These are phyloP conservation scores for Cryomyces minteri DNA, from an alignment of 495 filamentous ascomycete species.

Conservation along the genomic window DNA sequence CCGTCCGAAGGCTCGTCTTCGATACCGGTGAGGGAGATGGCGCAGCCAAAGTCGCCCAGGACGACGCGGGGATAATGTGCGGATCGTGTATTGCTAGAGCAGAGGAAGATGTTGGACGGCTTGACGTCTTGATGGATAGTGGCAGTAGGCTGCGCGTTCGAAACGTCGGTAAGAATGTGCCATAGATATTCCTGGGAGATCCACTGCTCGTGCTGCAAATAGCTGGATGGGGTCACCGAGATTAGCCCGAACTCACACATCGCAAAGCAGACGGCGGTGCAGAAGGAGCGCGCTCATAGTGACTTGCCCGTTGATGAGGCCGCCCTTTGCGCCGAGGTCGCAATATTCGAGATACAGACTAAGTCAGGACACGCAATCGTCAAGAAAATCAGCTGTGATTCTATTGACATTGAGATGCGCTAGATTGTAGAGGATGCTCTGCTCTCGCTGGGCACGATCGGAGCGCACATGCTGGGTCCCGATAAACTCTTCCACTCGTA, in stretches of 20 bases:
- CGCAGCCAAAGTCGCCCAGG: slow-evolving; percentile 13
- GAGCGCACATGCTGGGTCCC: background rate
- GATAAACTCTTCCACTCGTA: background rate
- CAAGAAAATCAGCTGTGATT: slow-evolving; percentile 4
- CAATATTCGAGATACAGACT: slow-evolving; percentile 10
- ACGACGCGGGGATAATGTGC: slow-evolving; percentile 1
- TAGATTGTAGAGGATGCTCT: background rate
- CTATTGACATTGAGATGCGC: slow-evolving; percentile 3
- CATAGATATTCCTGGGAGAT: slow-evolving; percentile 2
- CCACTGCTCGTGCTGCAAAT: background rate
- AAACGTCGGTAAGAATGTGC: slow-evolving; percentile 4
- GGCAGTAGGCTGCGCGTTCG: slow-evolving; percentile 6
- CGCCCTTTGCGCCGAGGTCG: slow-evolving; percentile 3
- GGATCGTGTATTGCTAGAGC: background rate
- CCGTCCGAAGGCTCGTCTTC: no score
- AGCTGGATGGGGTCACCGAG: no score
- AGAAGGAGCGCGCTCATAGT: no score
- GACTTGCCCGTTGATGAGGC: background rate
- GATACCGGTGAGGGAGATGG: background rate
- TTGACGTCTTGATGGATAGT: slow-evolving; percentile 13
- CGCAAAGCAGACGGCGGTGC: no score
- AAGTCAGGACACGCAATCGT: background rate
- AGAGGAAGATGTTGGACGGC: slow-evolving; percentile 4
- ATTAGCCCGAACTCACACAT: no score
- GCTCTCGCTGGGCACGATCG: background rate